Base-by-base conservation (phyloP, 2,329 filamentous ascomycete genomes). In the Immersiporthe knoxdaviesiana region DNA sequence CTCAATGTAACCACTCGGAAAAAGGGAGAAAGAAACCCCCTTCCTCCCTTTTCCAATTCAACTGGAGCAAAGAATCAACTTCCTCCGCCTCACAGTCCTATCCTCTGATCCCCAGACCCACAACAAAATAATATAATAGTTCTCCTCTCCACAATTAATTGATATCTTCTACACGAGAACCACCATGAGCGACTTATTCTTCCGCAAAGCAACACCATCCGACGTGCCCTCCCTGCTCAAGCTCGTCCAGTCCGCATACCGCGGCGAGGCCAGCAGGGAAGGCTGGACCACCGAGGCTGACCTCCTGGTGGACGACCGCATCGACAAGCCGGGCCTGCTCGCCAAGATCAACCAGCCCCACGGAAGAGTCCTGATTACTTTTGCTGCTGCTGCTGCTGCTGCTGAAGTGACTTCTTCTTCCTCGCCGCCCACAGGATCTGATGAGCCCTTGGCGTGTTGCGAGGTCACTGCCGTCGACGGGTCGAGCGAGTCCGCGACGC, bases 221-320 rank as follows among this genome's bases (percentile, higher is more conserved):
- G 80, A 82, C 60, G 72, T 77, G 16, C 68, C 76, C 10, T 62
- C 72, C 14, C 68, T 84, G 37, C 78, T 81, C 30, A 70, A 76
- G 3, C 79, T 85, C 65, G 77, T 84, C 63, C 76, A 78, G 63
- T 79, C 79, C 1, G 82, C 82, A 52, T 85, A 83, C 76, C 81
- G 82, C 69, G 83, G 82, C 65, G 78, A 79, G 2, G 67, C 74
- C 32, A 80, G 77, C 72, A 77, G 79, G 39, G 73, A 75, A 21
- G 83, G 83, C 66, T 84, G 83, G 83, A 84, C 83, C 18, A 83
- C 81, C 4, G 83, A 84, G 71, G 81, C 82, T 21, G 80, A 84
- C 68, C 76, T 84, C 11, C 72, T 84, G 27, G 74, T 74, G 12
- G 82, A 80, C 73, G 76, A 81, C 32, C 82, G 83, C 75, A 84